Evolutionary conservation across 306 rosid genomes (phyloP), one percentile per base, ranked within the genome.

Genomic region (Vigna nakashimae): DNA sequence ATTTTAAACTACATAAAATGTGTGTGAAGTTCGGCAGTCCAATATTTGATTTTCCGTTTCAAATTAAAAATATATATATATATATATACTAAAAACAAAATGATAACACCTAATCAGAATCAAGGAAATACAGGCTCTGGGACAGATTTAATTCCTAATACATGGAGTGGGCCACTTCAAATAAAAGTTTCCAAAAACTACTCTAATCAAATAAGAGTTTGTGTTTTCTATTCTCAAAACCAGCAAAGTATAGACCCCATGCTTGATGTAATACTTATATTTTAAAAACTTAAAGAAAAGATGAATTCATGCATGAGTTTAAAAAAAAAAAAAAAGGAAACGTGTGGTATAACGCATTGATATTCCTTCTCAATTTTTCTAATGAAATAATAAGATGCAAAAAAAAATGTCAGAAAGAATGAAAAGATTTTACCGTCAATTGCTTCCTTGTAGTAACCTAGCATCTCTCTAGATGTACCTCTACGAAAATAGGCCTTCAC

Each of bases 381-480:
- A 43, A 58, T 13, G 42, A 74, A 82, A 77, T 18, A 45, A 75
- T 42, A 75, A 53, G 38, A 60, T 15, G 65, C 36, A 6, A 9
- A 81, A 50, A 78, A 2, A 59, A 30, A 59, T 42, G 20, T 57
- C 65, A 34, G 68, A 79, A 77, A 79, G 34, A 76, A 65, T 20
- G 20, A 22, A 77, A 74, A 53, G 58, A 72, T 55, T 85, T 69
- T 78, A 96, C 99, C 99, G 62, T 96, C 99, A 84, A 80, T 85
- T 62, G 99, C 99, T 68, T 90, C 98, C 87, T 90, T 91, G 65
- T 87, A 96, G 86, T 81, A 96, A 69, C 98, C 97, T 66, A 92
- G 90, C 96, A 91, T 88, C 87, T 96, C 99, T 79, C 98, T 86
- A 17, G 99, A 94, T 22, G 93, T 87, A 59, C 97, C 99, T 89